Evolutionary conservation across 345 rosid genomes (phyloP).

Genomic region (Turnera subulata): DNA sequence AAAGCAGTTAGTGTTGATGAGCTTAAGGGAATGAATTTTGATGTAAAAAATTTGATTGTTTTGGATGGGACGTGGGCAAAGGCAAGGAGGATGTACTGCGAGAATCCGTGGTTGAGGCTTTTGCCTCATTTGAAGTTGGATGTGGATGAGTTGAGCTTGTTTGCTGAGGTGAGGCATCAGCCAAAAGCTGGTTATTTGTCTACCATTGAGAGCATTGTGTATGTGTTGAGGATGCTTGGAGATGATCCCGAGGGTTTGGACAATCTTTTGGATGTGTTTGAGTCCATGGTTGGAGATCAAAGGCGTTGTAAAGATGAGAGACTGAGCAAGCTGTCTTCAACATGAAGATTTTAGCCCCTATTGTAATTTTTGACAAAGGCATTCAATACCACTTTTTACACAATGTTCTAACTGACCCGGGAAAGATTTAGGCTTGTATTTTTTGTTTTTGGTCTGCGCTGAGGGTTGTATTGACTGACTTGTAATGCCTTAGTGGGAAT

Average conservation of each 20-base stretch:
- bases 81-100: constrained; percentile 70
- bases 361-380: too few species aligned
- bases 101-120: constrained; percentile 85
- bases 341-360: neutral
- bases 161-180: constrained; percentile 64
- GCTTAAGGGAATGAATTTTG: constrained; percentile 34
- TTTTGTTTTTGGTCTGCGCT: too few species aligned
- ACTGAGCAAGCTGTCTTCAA: constrained; percentile 20
- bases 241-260: constrained; percentile 46
- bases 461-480: too few species aligned
- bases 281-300: constrained; percentile 77
- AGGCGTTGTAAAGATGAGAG: constrained; percentile 62
- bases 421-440: too few species aligned
- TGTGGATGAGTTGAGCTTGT: constrained; percentile 54
- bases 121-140: constrained; percentile 74
- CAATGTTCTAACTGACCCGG: too few species aligned
- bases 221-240: constrained; percentile 58
- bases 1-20: constrained; percentile 43
- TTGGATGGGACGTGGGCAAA: constrained; percentile 89
- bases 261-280: constrained; percentile 63
- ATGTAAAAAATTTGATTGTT: constrained; percentile 66
- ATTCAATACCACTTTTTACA: too few species aligned
- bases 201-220: constrained; percentile 74
- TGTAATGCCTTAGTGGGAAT: too few species aligned
- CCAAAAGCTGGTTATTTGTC: constrained; percentile 76